phyloP scores from a whole-genome alignment of 371 early-diverging fungal species.

The Smittium mucronatum region DNA sequence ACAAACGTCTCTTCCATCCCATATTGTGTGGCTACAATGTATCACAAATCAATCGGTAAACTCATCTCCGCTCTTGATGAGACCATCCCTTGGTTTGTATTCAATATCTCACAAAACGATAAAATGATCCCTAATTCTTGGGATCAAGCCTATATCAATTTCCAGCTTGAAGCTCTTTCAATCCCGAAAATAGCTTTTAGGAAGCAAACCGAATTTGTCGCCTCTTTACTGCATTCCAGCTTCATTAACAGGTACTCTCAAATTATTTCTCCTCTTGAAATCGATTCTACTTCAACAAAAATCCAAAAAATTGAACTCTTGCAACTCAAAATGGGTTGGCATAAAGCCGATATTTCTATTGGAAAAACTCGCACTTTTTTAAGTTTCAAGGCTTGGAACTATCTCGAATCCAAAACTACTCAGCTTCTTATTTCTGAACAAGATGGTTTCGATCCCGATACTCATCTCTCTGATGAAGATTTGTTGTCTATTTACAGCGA shows the following conservation, averaged over 20 bases:
- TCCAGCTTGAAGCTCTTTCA: constrained; percentile 43
- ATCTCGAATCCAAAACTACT: constrained; percentile 36
- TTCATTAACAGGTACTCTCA: constrained; percentile 56
- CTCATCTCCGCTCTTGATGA: constrained; percentile 64
- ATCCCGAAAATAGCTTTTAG: constrained; percentile 38
- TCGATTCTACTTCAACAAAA: constrained; percentile 27
- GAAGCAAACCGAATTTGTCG: constrained; percentile 42
- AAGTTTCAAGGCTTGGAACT: constrained; percentile 54
- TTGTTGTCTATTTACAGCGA: constrained; percentile 28
- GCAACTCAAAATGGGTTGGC: constrained; percentile 50
- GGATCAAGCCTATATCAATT: constrained; percentile 42
- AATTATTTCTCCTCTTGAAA: constrained; percentile 30
- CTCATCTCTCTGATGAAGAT: constrained; percentile 17
- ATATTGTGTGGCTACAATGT: constrained; percentile 46
- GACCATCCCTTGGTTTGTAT: constrained; percentile 73
- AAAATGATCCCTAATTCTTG: constrained; percentile 40
- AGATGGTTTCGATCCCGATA: not conserved
- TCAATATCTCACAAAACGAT: constrained; percentile 70
- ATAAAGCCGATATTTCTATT: constrained; percentile 43
- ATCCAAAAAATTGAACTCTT: constrained; percentile 40
- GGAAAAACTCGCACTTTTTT: constrained; percentile 57
- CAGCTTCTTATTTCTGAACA: not conserved
- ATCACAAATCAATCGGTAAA: constrained; percentile 60
- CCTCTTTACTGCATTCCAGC: constrained; percentile 43
- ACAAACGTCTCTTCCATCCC: constrained; percentile 32